A percentile compares a stretch with the other conserved stretches of the same genome.
phyloP scores from a whole-genome alignment of 371 early-diverging fungal genomes.

The Lichtheimia ramosa region DNA sequence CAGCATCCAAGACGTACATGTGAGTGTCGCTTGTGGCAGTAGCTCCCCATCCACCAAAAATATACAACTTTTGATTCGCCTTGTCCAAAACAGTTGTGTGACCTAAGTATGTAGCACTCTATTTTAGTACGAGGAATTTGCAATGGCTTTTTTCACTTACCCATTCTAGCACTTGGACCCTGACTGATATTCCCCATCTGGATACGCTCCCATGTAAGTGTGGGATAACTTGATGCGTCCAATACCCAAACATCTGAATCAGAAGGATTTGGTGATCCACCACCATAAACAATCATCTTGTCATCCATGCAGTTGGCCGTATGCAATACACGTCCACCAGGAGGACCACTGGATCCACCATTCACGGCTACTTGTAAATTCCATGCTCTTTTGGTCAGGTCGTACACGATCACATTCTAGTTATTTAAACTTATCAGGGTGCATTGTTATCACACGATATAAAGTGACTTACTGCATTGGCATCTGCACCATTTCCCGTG shows the following conservation, averaged over 20 bases:
- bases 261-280: constrained; percentile 38
- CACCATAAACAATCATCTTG: constrained; percentile 48
- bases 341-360: constrained; percentile 17
- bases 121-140: not conserved
- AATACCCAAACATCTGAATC: constrained; percentile 49
- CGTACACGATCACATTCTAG: constrained; percentile 27
- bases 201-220: constrained; percentile 28
- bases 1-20: constrained; percentile 26
- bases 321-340: constrained; percentile 44
- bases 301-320: constrained; percentile 44
- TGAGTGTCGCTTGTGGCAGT: constrained; percentile 24
- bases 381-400: constrained; percentile 31
- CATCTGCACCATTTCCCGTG: constrained; percentile 41
- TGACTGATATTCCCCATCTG: constrained; percentile 20
- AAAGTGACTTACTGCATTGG: constrained; percentile 23
- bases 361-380: constrained; percentile 31
- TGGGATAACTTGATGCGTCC: constrained; percentile 38
- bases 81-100: constrained; percentile 37
- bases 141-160: constrained; percentile 13
- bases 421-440: not conserved
- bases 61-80: constrained; percentile 24
- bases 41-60: constrained; percentile 41
- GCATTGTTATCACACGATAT: not conserved
- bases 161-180: constrained; percentile 43
- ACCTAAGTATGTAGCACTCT: constrained; percentile 14